phyloP scores from a whole-genome alignment of 257 asterid genomes.

The Avicennia marina region DNA sequence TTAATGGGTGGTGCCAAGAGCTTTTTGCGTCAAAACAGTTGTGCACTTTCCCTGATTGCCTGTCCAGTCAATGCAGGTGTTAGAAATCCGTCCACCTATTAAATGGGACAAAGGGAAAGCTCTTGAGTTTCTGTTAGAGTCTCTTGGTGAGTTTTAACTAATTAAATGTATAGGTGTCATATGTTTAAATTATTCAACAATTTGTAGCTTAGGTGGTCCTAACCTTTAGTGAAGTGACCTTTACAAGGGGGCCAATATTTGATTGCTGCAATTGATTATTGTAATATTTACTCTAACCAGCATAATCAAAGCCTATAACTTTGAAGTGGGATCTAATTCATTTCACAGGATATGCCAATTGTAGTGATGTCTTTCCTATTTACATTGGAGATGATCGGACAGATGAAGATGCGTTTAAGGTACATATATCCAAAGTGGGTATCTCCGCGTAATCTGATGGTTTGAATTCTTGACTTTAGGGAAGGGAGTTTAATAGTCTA shows the following conservation, averaged over 20 bases:
- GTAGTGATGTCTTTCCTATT: constrained; percentile 71
- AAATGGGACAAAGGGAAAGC: constrained; percentile 99
- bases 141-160: constrained; percentile 61
- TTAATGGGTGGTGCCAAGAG: constrained; percentile 15
- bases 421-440: constrained; percentile 30
- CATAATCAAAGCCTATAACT: too few species aligned
- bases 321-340: background rate
- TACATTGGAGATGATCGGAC: constrained; percentile 90
- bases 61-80: constrained; percentile 49
- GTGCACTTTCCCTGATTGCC: too few species aligned
- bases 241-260: too few species aligned
- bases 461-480: too few species aligned
- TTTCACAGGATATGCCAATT: constrained; percentile 60
- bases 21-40: too few species aligned
- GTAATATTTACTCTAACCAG: too few species aligned
- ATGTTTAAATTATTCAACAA: background rate
- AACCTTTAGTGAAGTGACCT: too few species aligned
- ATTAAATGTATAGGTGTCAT: too few species aligned
- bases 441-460: too few species aligned
- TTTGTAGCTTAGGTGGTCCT: constrained; percentile 8
- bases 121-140: constrained; percentile 78
- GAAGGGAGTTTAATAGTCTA: too few species aligned
- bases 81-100: constrained; percentile 88
- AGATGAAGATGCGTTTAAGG: constrained; percentile 95
- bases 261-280: background rate